Evolutionary conservation across 306 rosid genomes (phyloP).

Genomic region (Comarum palustre): DNA sequence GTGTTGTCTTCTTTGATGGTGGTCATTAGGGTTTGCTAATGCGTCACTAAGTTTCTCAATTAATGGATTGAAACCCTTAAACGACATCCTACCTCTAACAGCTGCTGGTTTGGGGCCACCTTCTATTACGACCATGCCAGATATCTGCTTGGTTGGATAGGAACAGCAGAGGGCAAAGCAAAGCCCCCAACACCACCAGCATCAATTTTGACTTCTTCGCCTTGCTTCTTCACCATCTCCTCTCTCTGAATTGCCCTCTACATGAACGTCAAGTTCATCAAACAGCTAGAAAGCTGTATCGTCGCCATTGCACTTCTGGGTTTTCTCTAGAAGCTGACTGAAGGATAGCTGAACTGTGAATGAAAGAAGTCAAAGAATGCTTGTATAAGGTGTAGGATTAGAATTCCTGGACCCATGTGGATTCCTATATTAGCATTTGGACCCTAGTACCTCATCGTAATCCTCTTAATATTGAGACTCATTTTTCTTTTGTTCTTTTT

Average conservation of each 20-base stretch:
- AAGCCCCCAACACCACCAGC: not conserved
- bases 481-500: too few relatives aligned
- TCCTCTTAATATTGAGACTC: not conserved
- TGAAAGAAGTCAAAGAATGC: not conserved
- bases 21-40: not conserved
- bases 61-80: not conserved
- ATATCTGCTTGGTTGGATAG: not conserved
- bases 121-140: not conserved
- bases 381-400: not conserved
- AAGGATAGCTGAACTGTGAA: not conserved
- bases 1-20: not conserved
- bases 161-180: not conserved
- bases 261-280: constrained; percentile 1
- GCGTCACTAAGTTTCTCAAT: not conserved
- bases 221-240: not conserved
- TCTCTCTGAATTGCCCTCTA: constrained; percentile 2
- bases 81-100: constrained; percentile 3
- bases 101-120: constrained; percentile 4
- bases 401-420: not conserved
- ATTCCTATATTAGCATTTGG: not conserved
- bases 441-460: not conserved
- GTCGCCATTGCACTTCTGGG: not conserved
- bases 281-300: not conserved
- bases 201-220: not conserved
- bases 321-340: not conserved